These are phyloP conservation scores for Erucastrum elatum DNA, from an alignment of 345 rosid species.

Conservation along the genomic window DNA sequence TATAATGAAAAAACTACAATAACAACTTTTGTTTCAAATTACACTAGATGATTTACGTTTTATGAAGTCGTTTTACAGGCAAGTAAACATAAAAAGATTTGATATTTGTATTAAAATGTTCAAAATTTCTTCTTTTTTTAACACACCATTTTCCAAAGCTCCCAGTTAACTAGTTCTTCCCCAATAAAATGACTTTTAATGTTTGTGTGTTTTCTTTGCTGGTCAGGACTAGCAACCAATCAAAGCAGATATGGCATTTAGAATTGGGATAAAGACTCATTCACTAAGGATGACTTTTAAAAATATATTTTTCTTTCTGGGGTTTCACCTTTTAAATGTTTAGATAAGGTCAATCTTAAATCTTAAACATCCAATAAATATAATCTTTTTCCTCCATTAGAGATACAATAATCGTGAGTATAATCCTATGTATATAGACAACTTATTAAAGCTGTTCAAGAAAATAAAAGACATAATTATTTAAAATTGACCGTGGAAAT, in stretches of 20 bases:
- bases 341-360: conserved; percentile 33
- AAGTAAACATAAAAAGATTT: not conserved
- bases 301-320: not conserved
- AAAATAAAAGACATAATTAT: not conserved
- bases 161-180: not conserved
- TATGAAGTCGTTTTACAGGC: not conserved
- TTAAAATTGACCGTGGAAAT: conserved; percentile 19
- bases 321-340: not conserved
- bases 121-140: not conserved
- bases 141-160: not conserved
- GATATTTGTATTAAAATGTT: not conserved
- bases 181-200: not conserved
- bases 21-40: not conserved
- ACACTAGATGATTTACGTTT: not conserved
- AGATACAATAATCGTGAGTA: not conserved
- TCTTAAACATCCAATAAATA: not conserved
- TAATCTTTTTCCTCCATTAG: not conserved
- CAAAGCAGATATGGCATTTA: conserved; percentile 9
- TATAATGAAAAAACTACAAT: not conserved
- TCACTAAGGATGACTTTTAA: not conserved
- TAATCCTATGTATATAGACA: not conserved
- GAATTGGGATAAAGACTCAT: conserved; percentile 21
- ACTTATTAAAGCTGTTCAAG: not conserved
- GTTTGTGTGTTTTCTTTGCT: not conserved
- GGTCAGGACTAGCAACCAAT: not conserved